Evolutionary conservation across 2,329 filamentous ascomycete genomes (phyloP).

Genomic region (Epichloe festucae): DNA sequence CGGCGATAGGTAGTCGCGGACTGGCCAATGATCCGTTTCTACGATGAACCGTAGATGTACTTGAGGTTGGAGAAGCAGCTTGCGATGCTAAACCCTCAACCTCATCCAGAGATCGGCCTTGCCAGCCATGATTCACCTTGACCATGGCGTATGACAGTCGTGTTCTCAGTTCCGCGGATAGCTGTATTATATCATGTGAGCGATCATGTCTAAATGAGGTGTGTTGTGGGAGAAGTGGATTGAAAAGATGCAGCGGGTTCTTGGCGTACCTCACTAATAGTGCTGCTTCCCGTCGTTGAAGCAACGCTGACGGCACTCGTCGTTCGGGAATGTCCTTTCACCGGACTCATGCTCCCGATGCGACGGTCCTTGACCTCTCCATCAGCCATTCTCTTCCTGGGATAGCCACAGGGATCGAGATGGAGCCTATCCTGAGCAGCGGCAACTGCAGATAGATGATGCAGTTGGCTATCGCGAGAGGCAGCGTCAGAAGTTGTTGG

Average conservation of each 20-base stretch:
- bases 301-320: conserved; percentile 52
- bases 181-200: conserved; percentile 34
- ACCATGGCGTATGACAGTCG: conserved; percentile 87
- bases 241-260: too few species aligned
- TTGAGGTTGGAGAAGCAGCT: conserved; percentile 48
- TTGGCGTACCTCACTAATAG: conserved; percentile 60
- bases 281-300: conserved; percentile 51
- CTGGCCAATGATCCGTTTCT: conserved; percentile 41
- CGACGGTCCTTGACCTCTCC: conserved; percentile 52
- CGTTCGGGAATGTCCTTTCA: conserved; percentile 53
- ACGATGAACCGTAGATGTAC: conserved; percentile 41
- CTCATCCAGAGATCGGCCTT: conserved; percentile 64
- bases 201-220: conserved; percentile 3
- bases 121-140: conserved; percentile 85
- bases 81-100: conserved; percentile 64
- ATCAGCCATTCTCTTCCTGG: conserved; percentile 64
- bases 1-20: conserved; percentile 29
- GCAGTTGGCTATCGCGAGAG: conserved; percentile 43
- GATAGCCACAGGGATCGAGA: conserved; percentile 21
- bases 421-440: conserved; percentile 38
- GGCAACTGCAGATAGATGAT: conserved; percentile 45
- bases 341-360: conserved; percentile 30
- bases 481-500: conserved; percentile 14
- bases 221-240: neutral
- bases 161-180: conserved; percentile 67